Percentiles rank a stretch among this genome's conserved stretches.
Evolutionary conservation across 2,329 filamentous ascomycete genomes (phyloP).

Genomic region (Cladophialophora carrionii): DNA sequence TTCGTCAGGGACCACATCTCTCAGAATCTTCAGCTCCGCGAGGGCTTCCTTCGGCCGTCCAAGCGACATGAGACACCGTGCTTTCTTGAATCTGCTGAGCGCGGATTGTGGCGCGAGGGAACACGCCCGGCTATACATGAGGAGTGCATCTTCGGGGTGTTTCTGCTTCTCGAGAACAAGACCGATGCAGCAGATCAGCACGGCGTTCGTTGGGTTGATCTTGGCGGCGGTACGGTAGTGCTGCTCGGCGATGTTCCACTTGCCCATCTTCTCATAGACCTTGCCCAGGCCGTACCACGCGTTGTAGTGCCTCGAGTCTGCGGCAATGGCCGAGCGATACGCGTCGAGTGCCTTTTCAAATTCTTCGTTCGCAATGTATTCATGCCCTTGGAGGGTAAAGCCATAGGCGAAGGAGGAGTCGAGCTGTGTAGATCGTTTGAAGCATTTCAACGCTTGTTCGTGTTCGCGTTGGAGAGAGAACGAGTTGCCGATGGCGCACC

Average conservation of each 20-base stretch:
- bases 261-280: conserved; percentile 87
- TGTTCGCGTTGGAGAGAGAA: conserved; percentile 92
- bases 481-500: conserved; percentile 93
- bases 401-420: conserved; percentile 91
- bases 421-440: conserved; percentile 89
- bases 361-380: conserved; percentile 94
- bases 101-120: conserved; percentile 79
- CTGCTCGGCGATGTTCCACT: conserved; percentile 85
- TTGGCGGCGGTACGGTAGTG: conserved; percentile 86
- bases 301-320: conserved; percentile 90
- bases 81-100: conserved; percentile 89
- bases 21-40: conserved; percentile 81
- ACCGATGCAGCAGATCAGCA: conserved; percentile 90
- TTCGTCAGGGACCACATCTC: conserved; percentile 90
- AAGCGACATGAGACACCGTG: conserved; percentile 79
- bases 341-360: conserved; percentile 90
- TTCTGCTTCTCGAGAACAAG: conserved; percentile 87
- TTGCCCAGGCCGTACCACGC: conserved; percentile 89
- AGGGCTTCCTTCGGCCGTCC: conserved; percentile 71
- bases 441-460: conserved; percentile 90
- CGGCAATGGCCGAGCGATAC: conserved; percentile 82
- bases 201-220: conserved; percentile 93
- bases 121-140: conserved; percentile 80
- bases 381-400: conserved; percentile 92
- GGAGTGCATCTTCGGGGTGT: conserved; percentile 74